Percentiles rank a stretch among this genome's conserved stretches.
Conservation (phyloP, 73 alveolate species). For the Paramecium tetraurelia region DNA sequence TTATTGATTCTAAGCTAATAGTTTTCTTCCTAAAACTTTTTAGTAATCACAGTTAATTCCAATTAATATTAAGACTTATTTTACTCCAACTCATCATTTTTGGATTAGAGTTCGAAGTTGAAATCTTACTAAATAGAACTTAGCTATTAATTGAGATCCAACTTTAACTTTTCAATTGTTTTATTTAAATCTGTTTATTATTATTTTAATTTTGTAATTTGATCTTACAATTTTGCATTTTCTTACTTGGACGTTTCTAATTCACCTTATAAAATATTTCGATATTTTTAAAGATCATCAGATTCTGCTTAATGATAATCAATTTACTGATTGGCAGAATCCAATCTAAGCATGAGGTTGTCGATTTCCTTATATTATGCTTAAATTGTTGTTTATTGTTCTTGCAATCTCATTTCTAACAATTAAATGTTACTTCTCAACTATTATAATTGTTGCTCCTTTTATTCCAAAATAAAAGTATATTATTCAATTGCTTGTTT, state of each 20-base stretch:
- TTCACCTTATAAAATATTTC: background rate
- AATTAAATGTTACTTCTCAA: background rate
- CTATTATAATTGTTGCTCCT: background rate
- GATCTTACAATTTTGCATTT: background rate
- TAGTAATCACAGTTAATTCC: background rate
- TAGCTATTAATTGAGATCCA: background rate
- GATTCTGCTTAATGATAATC: background rate
- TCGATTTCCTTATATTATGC: slow-evolving; percentile 21
- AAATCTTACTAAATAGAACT: background rate
- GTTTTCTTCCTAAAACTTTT: background rate
- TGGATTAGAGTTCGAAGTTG: background rate
- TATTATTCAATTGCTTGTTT: background rate
- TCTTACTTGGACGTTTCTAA: background rate
- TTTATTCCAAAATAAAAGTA: background rate
- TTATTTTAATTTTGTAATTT: background rate
- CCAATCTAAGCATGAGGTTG: background rate
- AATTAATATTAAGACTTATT: background rate
- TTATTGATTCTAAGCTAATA: background rate
- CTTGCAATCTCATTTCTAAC: slow-evolving; percentile 18
- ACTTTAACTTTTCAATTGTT: background rate
- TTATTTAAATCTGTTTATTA: background rate
- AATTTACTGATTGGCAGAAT: background rate
- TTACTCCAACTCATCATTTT: background rate
- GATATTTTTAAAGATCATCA: background rate
- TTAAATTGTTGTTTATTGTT: background rate